A percentile compares a stretch with the other conserved stretches of the same genome.
phyloP scores from a whole-genome alignment of 768 basidiomycete species.

The Psilocybe cubensis region DNA sequence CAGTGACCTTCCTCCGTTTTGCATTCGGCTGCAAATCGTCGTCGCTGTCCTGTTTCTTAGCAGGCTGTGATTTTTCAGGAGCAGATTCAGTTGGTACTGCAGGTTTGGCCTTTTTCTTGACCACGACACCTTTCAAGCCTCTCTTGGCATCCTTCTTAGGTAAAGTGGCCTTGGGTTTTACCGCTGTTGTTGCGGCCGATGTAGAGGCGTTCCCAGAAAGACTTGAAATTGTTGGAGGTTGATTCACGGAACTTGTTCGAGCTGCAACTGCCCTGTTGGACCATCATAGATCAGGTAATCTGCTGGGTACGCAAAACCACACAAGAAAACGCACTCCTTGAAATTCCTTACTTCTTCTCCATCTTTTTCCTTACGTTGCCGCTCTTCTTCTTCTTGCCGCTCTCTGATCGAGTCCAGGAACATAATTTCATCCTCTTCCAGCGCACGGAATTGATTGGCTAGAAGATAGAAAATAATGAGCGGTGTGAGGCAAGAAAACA shows the following conservation, averaged over 20 bases:
- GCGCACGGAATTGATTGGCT: constrained; percentile 89
- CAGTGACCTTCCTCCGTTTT: constrained; percentile 60
- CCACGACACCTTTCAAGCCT: constrained; percentile 75
- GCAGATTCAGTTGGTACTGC: constrained; percentile 20
- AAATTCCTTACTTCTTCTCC: constrained; percentile 81
- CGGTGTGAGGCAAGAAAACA: neutral
- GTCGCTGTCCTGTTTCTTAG: constrained; percentile 21
- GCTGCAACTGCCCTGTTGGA: constrained; percentile 66
- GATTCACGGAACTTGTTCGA: constrained; percentile 52
- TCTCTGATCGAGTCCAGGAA: constrained; percentile 85
- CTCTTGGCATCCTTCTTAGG: constrained; percentile 69
- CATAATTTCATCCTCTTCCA: constrained; percentile 90
- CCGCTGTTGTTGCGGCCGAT: constrained; percentile 28
- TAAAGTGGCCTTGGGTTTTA: constrained; percentile 33
- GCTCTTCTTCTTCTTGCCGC: constrained; percentile 76
- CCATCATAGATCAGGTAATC: constrained; percentile 6
- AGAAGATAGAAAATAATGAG: constrained; percentile 14
- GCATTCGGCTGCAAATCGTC: constrained; percentile 41
- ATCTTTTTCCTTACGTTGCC: constrained; percentile 71
- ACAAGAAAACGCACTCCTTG: constrained; percentile 57
- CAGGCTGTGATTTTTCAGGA: constrained; percentile 19
- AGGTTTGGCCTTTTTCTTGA: constrained; percentile 72
- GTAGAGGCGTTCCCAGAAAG: constrained; percentile 27
- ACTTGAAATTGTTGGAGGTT: constrained; percentile 42
- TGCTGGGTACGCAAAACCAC: neutral